These are phyloP conservation scores for Ophiostoma novo-ulmi DNA, from an alignment of 2,329 filamentous ascomycete genomes.

Conservation along the genomic window DNA sequence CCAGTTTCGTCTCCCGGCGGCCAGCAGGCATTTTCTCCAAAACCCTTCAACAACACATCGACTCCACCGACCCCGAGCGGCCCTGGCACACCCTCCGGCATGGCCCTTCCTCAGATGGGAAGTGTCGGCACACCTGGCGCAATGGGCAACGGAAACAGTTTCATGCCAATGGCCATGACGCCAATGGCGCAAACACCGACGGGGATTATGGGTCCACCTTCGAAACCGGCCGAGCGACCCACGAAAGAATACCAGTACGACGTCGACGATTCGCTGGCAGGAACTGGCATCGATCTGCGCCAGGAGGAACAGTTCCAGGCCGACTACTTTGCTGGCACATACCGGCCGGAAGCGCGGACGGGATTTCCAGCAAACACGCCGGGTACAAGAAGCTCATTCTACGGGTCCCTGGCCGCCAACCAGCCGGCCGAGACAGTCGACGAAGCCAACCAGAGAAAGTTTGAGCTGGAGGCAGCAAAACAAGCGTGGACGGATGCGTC, in stretches of 20 bases:
- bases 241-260: slow-evolving; percentile 64
- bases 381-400: slow-evolving; percentile 54
- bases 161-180: slow-evolving; percentile 21
- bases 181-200: slow-evolving; percentile 20
- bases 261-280: slow-evolving; percentile 74
- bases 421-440: slow-evolving; percentile 50
- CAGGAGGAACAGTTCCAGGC: slow-evolving; percentile 81
- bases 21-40: slow-evolving; percentile 22
- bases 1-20: slow-evolving; percentile 19
- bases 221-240: slow-evolving; percentile 56
- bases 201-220: slow-evolving; percentile 51
- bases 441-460: slow-evolving; percentile 55
- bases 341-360: slow-evolving; percentile 43
- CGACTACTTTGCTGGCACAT: slow-evolving; percentile 53
- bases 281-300: slow-evolving; percentile 79
- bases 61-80: slow-evolving; percentile 23
- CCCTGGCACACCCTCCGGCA: slow-evolving; percentile 23
- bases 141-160: slow-evolving; percentile 19
- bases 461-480: slow-evolving; percentile 60
- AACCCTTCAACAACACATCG: slow-evolving; percentile 21
- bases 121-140: not conserved
- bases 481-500: slow-evolving; percentile 62
- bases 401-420: slow-evolving; percentile 61
- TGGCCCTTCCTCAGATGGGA: slow-evolving; percentile 22
- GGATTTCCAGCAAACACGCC: slow-evolving; percentile 53